Evolutionary conservation across 23 red algal species (phyloP).

Genomic region (Porphyridium purpureum): DNA sequence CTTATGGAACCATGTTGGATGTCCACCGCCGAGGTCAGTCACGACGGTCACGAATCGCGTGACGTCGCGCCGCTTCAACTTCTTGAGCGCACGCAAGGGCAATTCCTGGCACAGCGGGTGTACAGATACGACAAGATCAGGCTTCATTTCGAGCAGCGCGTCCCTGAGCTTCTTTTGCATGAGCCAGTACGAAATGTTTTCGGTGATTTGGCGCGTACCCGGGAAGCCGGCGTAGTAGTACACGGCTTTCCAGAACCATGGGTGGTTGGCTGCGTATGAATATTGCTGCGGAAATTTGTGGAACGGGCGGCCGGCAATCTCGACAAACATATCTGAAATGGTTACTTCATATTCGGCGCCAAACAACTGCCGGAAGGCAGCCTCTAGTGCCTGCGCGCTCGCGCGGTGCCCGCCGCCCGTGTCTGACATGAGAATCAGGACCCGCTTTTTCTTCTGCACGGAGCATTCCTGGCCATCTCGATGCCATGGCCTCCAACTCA

Average conservation of each 20-base stretch:
- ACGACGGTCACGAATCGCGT: constrained; percentile 89
- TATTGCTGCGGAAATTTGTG: constrained; percentile 51
- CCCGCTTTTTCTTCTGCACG: background rate
- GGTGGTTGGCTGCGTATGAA: constrained; percentile 51
- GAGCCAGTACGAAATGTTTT: constrained; percentile 31
- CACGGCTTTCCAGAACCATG: constrained; percentile 51
- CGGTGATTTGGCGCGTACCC: constrained; percentile 28
- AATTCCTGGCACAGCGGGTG: constrained; percentile 81
- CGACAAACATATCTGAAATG: constrained; percentile 65
- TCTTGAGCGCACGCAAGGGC: constrained; percentile 26
- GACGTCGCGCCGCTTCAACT: constrained; percentile 17
- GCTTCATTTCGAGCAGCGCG: constrained; percentile 26
- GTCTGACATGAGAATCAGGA: constrained; percentile 39
- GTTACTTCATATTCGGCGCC: constrained; percentile 18
- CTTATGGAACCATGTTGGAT: constrained; percentile 77
- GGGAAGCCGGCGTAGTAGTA: constrained; percentile 48
- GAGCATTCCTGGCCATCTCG: background rate
- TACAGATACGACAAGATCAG: constrained; percentile 71
- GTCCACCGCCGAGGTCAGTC: constrained; percentile 80
- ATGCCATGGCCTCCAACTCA: too few relatives aligned
- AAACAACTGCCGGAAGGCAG: constrained; percentile 44
- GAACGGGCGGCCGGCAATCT: constrained; percentile 49
- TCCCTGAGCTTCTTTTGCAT: constrained; percentile 27
- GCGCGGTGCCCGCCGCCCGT: constrained; percentile 74
- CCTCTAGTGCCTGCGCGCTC: constrained; percentile 53